Conservation (phyloP, 2,329 filamentous ascomycete genomes). For the Arthrobotrys megalospora region DNA sequence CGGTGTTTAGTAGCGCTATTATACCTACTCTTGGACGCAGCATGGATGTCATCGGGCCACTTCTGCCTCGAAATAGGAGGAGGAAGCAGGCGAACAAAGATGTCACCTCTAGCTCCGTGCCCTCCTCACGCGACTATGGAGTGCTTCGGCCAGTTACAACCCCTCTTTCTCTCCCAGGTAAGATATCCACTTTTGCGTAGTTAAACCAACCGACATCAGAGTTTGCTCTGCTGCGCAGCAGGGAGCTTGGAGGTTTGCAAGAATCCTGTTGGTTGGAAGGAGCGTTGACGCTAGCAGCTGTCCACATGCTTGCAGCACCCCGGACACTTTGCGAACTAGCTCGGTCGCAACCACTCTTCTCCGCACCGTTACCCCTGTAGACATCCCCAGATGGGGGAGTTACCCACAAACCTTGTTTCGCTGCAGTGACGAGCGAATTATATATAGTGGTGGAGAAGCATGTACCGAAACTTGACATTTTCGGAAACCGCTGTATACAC, state of each 20-base stretch:
- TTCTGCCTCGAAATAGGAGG: conserved; percentile 60
- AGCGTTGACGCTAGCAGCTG: conserved; percentile 46
- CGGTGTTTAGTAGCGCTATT: conserved; percentile 46
- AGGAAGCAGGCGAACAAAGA: conserved; percentile 28
- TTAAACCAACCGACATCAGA: conserved; percentile 35
- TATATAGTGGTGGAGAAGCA: conserved; percentile 46
- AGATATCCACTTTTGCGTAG: conserved; percentile 40
- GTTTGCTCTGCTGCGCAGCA: conserved; percentile 2
- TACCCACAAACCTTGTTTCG: conserved; percentile 42
- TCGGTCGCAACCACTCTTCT: conserved; percentile 51
- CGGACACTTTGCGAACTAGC: conserved; percentile 56
- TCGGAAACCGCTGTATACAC: conserved; percentile 35
- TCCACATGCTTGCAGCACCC: conserved; percentile 48
- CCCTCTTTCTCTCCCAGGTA: conserved; percentile 59
- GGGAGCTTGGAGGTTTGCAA: conserved; percentile 13
- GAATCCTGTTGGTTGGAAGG: conserved; percentile 49
- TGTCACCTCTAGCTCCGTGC: background rate
- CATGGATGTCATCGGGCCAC: conserved; percentile 46
- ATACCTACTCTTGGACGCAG: conserved; percentile 36
- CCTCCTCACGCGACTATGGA: conserved; percentile 59
- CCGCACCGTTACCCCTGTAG: conserved; percentile 52
- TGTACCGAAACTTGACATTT: conserved; percentile 33
- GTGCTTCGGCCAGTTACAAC: conserved; percentile 18
- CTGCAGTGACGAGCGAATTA: conserved; percentile 53
- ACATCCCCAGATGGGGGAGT: conserved; percentile 57